Conservation (phyloP, 2,329 filamentous ascomycete species). For the Venturia carpophila region DNA sequence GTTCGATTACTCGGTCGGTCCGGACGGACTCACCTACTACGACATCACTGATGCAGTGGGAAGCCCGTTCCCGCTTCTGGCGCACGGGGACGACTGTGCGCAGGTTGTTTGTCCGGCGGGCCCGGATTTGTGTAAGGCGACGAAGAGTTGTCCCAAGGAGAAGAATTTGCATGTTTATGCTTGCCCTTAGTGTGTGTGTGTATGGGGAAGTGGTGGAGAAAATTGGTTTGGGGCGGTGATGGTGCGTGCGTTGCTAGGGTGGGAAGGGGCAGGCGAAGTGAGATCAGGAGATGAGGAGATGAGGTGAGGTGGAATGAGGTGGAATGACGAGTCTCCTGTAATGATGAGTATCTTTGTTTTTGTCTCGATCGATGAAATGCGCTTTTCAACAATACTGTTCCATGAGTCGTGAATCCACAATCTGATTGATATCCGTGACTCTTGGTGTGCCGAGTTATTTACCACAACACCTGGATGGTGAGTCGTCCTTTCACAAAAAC, state of each 20-base stretch:
- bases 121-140: neutral
- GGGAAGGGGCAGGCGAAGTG: too few species aligned
- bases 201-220: neutral
- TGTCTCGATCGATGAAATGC: neutral
- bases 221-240: neutral
- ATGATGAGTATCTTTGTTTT: neutral
- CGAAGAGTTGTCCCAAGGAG: neutral
- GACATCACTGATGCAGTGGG: neutral
- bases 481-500: too few species aligned
- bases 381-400: neutral
- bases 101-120: neutral
- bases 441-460: too few species aligned
- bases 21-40: neutral
- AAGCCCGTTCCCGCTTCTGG: neutral
- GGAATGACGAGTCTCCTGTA: neutral
- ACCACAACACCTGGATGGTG: too few species aligned
- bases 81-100: neutral
- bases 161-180: conserved; percentile 6
- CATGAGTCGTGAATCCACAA: too few species aligned
- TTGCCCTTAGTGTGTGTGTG: neutral
- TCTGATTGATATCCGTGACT: too few species aligned
- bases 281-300: neutral
- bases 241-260: too few species aligned
- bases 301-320: neutral
- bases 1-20: conserved; percentile 3